phyloP scores from a whole-genome alignment of 2,329 filamentous ascomycete genomes.

The Esteya vermicola region DNA sequence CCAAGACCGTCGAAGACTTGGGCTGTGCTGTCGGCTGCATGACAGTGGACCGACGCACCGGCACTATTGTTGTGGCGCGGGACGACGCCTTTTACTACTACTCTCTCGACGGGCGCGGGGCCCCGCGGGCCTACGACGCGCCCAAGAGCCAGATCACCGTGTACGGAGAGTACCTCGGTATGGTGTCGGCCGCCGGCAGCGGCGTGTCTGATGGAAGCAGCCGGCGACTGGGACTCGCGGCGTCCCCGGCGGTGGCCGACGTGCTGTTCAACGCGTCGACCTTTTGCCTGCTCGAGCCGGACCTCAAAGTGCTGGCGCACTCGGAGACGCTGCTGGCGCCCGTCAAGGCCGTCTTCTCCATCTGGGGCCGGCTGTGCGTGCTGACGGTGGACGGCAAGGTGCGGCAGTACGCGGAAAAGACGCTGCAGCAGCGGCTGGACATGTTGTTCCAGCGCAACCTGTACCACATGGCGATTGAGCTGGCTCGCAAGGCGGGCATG shows the following conservation, averaged over 20 bases:
- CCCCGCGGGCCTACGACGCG: slow-evolving; percentile 82
- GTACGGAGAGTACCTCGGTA: slow-evolving; percentile 72
- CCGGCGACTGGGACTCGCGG: slow-evolving; percentile 56
- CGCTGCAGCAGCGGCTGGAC: slow-evolving; percentile 79
- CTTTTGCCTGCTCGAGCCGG: slow-evolving; percentile 84
- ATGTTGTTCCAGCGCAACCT: slow-evolving; percentile 89
- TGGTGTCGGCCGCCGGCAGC: slow-evolving; percentile 60
- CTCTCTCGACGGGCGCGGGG: slow-evolving; percentile 67
- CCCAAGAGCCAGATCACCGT: slow-evolving; percentile 70
- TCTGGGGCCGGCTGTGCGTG: slow-evolving; percentile 89
- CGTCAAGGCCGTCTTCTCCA: slow-evolving; percentile 64
- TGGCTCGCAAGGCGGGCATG: slow-evolving; percentile 79
- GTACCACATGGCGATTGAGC: slow-evolving; percentile 78
- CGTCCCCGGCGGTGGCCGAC: slow-evolving; percentile 52
- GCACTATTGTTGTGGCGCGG: slow-evolving; percentile 79
- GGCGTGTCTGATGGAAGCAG: slow-evolving; percentile 15
- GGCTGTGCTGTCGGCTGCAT: slow-evolving; percentile 94
- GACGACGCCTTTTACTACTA: slow-evolving; percentile 97
- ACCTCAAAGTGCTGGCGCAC: slow-evolving; percentile 79
- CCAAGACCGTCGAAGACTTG: slow-evolving; percentile 74
- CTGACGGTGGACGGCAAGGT: slow-evolving; percentile 86
- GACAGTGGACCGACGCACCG: slow-evolving; percentile 66
- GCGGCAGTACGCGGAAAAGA: slow-evolving; percentile 79
- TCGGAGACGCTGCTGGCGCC: slow-evolving; percentile 73
- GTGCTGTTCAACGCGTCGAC: slow-evolving; percentile 75